Evolutionary conservation across 768 basidiomycete genomes (phyloP), one percentile per base, ranked within the genome.

Genomic region (Hygrocybe coccinea): DNA sequence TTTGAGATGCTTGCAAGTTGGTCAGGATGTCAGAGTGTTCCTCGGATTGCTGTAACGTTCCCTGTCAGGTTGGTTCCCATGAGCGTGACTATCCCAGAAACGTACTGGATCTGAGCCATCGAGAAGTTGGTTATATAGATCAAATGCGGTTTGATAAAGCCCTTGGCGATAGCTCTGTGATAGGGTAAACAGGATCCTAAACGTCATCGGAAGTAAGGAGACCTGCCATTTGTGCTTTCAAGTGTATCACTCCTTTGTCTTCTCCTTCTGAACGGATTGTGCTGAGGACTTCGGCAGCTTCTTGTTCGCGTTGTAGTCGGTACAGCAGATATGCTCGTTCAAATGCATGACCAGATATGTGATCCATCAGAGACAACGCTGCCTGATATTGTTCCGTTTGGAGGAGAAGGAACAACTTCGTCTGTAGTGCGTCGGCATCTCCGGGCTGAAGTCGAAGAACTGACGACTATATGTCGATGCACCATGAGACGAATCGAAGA

Each of bases 201-300:
- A 50, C 54, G 57, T 14, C 47, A 7, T 14, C 59, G 33, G 12
- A 24, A 53, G 15, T 46, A 19, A 44, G 37, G 52, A 55, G 34
- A 74, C 87, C 62, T 67, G 91, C 94, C 70, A 95, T 73, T 66
- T 97, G 94, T 25, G 92, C 93, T 66, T 93, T 88, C 14, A 97
- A 75, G 72, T 94, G 91, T 44, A 82, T 63, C 35, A 83, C 76
- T 11, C 87, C 89, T 58, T 89, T 74, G 59, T 84, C 79, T 52
- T 75, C 76, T n/a, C 69, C 71, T 33, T 69, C 64, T 54, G 71
- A 61, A 65, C 81, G 83, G 61, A 86, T 70, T 46, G 61, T 66
- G 0, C 69, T 68, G 19, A 94, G 66, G 25, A 85, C 71, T 8
- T 69, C 71, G 56, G 70, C 66, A 14, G 91, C 89, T 52, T 92